Percentiles rank a stretch among this genome's conserved stretches.
phyloP scores from a whole-genome alignment of 192 early-diverging fungal species.

The Ambispora gerdemannii region DNA sequence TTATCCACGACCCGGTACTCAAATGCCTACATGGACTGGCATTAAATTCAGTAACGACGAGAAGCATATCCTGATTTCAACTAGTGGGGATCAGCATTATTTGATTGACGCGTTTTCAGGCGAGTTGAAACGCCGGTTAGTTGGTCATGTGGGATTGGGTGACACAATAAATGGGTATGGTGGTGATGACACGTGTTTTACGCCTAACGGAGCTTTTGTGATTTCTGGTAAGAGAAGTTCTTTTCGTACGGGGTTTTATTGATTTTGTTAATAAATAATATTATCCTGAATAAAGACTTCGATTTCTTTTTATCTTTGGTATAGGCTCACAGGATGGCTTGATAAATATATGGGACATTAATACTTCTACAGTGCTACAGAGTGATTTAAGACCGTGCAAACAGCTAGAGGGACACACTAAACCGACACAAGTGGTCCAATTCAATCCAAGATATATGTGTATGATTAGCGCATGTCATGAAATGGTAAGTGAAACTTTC shows the following conservation, averaged over 20 bases:
- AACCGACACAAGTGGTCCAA: slow-evolving; percentile 54
- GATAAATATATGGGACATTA: slow-evolving; percentile 64
- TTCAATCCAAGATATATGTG: slow-evolving; percentile 77
- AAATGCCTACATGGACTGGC: slow-evolving; percentile 48
- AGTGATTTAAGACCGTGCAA: slow-evolving; percentile 39
- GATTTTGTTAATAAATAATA: too few relatives aligned
- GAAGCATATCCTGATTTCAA: slow-evolving; percentile 67
- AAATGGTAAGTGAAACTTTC: slow-evolving; percentile 55
- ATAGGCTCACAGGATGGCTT: slow-evolving; percentile 63
- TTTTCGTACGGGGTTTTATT: too few relatives aligned
- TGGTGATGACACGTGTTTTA: slow-evolving; percentile 58
- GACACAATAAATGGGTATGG: slow-evolving; percentile 30
- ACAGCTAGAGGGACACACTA: slow-evolving; percentile 45
- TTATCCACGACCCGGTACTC: slow-evolving; percentile 11
- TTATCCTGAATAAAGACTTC: too few relatives aligned
- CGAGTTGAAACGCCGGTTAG: slow-evolving; percentile 41
- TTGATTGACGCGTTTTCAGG: slow-evolving; percentile 67
- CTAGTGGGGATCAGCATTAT: slow-evolving; percentile 53
- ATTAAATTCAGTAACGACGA: slow-evolving; percentile 76
- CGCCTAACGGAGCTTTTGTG: slow-evolving; percentile 74
- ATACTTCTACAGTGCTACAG: slow-evolving; percentile 32
- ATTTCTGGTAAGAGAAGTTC: slow-evolving; percentile 51
- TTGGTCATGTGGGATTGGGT: slow-evolving; percentile 42
- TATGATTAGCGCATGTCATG: slow-evolving; percentile 64
- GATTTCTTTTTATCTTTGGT: neutral